Conservation (phyloP, 192 early-diverging fungal species). For the Coemansia sp. region DNA sequence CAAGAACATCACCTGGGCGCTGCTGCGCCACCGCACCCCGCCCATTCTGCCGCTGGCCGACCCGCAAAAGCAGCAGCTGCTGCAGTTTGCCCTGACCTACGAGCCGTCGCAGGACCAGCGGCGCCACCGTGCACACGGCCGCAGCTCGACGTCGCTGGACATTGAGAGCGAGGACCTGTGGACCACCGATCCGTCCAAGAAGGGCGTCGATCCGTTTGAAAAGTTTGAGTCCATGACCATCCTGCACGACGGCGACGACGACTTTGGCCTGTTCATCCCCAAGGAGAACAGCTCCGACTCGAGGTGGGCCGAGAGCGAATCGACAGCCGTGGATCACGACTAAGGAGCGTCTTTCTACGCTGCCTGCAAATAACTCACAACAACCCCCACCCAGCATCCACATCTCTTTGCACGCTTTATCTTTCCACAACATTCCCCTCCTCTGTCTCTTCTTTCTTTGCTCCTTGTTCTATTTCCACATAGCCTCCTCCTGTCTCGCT, state of each 20-base stretch:
- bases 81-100: constrained; percentile 50
- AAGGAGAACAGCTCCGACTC: constrained; percentile 52
- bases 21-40: constrained; percentile 78
- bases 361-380: not conserved
- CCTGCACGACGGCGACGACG: constrained; percentile 53
- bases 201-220: constrained; percentile 51
- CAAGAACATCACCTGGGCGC: constrained; percentile 87
- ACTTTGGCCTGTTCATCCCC: constrained; percentile 44
- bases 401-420: not conserved
- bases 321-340: constrained; percentile 49
- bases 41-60: constrained; percentile 74
- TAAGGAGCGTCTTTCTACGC: not conserved
- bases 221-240: constrained; percentile 57
- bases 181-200: constrained; percentile 27
- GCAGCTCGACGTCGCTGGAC: constrained; percentile 46
- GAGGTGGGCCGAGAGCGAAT: constrained; percentile 45
- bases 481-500: not conserved
- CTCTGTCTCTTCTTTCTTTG: not conserved
- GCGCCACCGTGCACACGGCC: constrained; percentile 12
- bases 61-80: constrained; percentile 53
- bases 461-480: not conserved
- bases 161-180: constrained; percentile 53
- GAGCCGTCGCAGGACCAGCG: constrained; percentile 49
- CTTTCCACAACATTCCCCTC: not conserved
- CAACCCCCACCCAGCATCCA: not conserved